Percentiles rank a stretch among this genome's conserved stretches.
phyloP scores from a whole-genome alignment of 768 basidiomycete species.

The Hirschioporus abietinus region DNA sequence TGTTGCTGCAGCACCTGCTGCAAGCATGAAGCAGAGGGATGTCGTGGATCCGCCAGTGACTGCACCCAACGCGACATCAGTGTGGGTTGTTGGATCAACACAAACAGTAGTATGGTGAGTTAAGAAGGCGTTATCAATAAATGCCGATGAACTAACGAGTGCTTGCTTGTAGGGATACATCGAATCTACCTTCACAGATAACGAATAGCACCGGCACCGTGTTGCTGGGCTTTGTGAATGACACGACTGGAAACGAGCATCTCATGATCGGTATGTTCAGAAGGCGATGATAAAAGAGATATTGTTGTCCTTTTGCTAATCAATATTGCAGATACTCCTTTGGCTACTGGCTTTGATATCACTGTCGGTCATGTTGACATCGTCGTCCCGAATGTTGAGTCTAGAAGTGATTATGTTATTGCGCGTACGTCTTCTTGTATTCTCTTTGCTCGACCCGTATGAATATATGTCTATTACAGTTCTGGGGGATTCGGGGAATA shows the following conservation, averaged over 20 bases:
- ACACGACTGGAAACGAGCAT: slow-evolving; percentile 18
- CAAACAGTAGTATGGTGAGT: slow-evolving; percentile 43
- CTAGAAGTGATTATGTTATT: slow-evolving; percentile 28
- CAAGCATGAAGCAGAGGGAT: slow-evolving; percentile 21
- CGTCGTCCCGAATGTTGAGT: slow-evolving; percentile 30
- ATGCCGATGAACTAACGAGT: background rate
- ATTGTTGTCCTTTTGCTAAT: background rate
- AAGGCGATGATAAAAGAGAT: background rate
- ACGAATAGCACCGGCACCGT: slow-evolving; percentile 42
- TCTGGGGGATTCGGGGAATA: slow-evolving; percentile 35
- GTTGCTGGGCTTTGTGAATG: slow-evolving; percentile 31
- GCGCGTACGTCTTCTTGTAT: slow-evolving; percentile 28
- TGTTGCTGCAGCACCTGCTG: background rate
- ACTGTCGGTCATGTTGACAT: slow-evolving; percentile 27
- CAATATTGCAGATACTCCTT: slow-evolving; percentile 23
- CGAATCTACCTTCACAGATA: slow-evolving; percentile 37
- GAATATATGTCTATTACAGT: slow-evolving; percentile 17
- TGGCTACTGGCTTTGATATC: slow-evolving; percentile 29
- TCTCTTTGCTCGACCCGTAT: background rate
- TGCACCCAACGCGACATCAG: slow-evolving; percentile 28
- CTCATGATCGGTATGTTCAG: slow-evolving; percentile 1
- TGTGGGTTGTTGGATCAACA: slow-evolving; percentile 36
- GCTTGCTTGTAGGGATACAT: slow-evolving; percentile 34
- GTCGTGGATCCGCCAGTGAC: slow-evolving; percentile 42
- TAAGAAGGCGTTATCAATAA: slow-evolving; percentile 14